These are phyloP conservation scores for Cordyceps militaris DNA, from an alignment of 2,329 filamentous ascomycete species.

Conservation along the genomic window DNA sequence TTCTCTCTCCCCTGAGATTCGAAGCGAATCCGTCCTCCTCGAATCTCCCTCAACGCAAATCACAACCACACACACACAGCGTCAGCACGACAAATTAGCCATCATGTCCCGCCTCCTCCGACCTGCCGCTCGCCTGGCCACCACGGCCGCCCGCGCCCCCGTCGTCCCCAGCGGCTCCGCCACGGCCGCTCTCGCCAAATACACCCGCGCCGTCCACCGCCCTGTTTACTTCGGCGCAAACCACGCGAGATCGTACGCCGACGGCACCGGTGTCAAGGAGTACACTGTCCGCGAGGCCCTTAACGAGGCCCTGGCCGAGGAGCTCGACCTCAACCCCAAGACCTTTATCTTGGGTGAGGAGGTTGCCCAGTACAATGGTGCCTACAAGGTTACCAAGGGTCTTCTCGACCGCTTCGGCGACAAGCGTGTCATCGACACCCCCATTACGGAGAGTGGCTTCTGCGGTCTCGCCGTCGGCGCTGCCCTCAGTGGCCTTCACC, in stretches of 20 bases:
- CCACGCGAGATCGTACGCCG: slow-evolving; percentile 43
- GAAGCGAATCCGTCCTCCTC: background rate
- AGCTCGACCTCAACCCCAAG: slow-evolving; percentile 90
- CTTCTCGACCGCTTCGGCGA: slow-evolving; percentile 95
- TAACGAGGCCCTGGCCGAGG: slow-evolving; percentile 96
- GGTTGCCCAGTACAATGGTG: slow-evolving; percentile 99
- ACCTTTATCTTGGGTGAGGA: slow-evolving; percentile 96
- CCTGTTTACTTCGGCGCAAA: slow-evolving; percentile 33
- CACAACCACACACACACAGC: background rate
- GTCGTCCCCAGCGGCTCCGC: slow-evolving; percentile 27
- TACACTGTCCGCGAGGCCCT: slow-evolving; percentile 95
- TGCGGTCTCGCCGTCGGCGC: slow-evolving; percentile 88
- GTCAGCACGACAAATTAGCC: slow-evolving; percentile 4
- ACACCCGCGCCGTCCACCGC: slow-evolving; percentile 30
- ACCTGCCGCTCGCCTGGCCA: slow-evolving; percentile 42
- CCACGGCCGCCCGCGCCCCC: slow-evolving; percentile 25
- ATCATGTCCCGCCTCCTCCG: slow-evolving; percentile 46
- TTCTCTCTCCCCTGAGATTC: background rate
- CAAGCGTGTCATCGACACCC: slow-evolving; percentile 94
- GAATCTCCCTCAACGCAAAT: background rate
- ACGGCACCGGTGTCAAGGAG: slow-evolving; percentile 65
- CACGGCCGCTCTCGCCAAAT: slow-evolving; percentile 29
- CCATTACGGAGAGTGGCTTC: slow-evolving; percentile 97
- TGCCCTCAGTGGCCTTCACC: slow-evolving; percentile 88
- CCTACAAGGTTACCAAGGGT: slow-evolving; percentile 99